Percentiles rank a stretch among this genome's conserved stretches.
Evolutionary conservation across 2,329 filamentous ascomycete genomes (phyloP).

Genomic region (Ceratocystis ficicola): DNA sequence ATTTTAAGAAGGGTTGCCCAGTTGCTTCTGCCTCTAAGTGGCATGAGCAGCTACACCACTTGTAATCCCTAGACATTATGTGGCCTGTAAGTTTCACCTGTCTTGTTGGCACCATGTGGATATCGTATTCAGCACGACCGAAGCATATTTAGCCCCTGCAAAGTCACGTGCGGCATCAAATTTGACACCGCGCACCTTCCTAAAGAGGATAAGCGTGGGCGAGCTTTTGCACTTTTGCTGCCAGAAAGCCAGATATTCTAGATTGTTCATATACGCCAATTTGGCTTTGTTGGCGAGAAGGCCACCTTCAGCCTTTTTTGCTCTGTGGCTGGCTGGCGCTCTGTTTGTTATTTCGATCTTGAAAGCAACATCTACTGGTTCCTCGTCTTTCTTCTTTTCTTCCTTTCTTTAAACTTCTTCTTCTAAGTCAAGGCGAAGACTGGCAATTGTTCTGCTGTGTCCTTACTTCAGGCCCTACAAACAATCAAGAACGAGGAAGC

Average conservation of each 20-base stretch:
- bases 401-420: constrained; percentile 7
- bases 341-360: background rate
- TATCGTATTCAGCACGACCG: background rate
- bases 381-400: background rate
- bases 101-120: background rate
- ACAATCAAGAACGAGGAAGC: too few relatives aligned
- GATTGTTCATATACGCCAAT: constrained; percentile 11
- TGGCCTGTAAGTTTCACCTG: background rate
- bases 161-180: background rate
- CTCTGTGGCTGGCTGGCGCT: background rate
- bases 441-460: too few relatives aligned
- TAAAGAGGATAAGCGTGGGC: background rate
- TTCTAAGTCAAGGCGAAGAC: too few relatives aligned
- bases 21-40: too few relatives aligned
- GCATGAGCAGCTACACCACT: too few relatives aligned
- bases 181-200: background rate
- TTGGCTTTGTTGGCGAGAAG: background rate
- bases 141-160: background rate
- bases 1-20: too few relatives aligned
- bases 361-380: background rate
- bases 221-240: background rate
- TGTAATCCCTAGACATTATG: background rate
- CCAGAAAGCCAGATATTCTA: constrained; percentile 20
- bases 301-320: constrained; percentile 14
- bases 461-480: background rate